Evolutionary conservation across 345 rosid genomes (phyloP), one percentile per base, ranked within the genome.

Genomic region (Eucalyptus regnans): DNA sequence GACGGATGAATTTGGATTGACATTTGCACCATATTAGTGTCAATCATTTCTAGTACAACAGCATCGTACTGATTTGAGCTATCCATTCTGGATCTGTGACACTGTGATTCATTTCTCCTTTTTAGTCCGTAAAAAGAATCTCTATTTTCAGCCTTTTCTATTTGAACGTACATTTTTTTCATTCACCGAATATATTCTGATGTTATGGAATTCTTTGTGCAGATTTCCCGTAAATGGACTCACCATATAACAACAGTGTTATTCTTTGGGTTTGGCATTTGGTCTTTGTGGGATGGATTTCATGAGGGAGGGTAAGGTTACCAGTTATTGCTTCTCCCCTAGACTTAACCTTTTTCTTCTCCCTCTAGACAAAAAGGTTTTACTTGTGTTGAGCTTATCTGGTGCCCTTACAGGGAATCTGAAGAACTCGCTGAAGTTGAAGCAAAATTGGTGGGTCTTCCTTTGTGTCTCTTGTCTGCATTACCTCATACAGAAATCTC

Each of bases 221-320:
- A 98, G 98, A 93, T 98, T 86, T 98, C 99, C 92, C 96, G 98
- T 37, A 94, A 93, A 91, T 98, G 95, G 99, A 95, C 97, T 3
- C 98, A 96, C 93, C 98, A 96, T 92, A 92, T 96, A 87, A 94
- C 98, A 50, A 96, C 98, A n/a, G 6, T 94, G 87, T 89, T 98
- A 90, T 98, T 96, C 92, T 96, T 95, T 88, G 96, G 94, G 87
- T 97, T 96, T 79, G 99, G 98, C 54, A 80, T 97, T 20, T 96
- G 95, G 97, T 98, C 99, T 48, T 90, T 98, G 90, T 96, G 99
- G 97, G 99, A 98, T 49, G 97, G 93, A 90, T 94, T 96, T 90
- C 94, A 76, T 49, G 95, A 92, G 87, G 92, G 89, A 90, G 98
- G 98, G 98, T 96, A 96, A 91, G 64, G 22, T 25, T 58, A 64